These are phyloP conservation scores for Jacaranda copaia DNA, from an alignment of 257 asterid species.

Conservation along the genomic window DNA sequence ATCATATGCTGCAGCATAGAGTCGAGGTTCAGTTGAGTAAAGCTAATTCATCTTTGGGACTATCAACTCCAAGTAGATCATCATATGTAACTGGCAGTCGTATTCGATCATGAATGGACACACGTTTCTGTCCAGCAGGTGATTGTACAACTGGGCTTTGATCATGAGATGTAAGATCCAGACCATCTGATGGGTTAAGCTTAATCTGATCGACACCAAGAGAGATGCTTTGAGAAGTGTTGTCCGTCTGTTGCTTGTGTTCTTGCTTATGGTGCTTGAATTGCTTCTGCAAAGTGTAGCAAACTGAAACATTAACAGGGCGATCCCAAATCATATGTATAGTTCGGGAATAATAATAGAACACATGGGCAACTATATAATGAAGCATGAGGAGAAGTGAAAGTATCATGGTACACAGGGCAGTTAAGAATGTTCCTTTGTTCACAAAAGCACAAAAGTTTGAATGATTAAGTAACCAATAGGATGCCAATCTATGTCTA, in stretches of 20 bases:
- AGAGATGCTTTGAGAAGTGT: slow-evolving; percentile 36
- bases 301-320: slow-evolving; percentile 2
- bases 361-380: background rate
- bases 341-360: background rate
- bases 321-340: slow-evolving; percentile 11
- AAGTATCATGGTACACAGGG: no score
- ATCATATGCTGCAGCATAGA: background rate
- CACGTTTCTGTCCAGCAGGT: slow-evolving; percentile 42
- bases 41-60: slow-evolving; percentile 43
- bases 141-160: slow-evolving; percentile 42
- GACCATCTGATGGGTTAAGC: slow-evolving; percentile 31
- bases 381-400: no score
- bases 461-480: no score
- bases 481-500: no score
- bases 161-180: slow-evolving; percentile 38
- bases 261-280: slow-evolving; percentile 54
- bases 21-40: background rate
- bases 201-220: slow-evolving; percentile 33
- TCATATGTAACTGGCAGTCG: slow-evolving; percentile 80
- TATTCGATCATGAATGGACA: slow-evolving; percentile 71
- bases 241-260: slow-evolving; percentile 36
- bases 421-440: no score
- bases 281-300: slow-evolving; percentile 71
- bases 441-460: no score
- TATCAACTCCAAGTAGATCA: slow-evolving; percentile 60